Conservation (phyloP, 306 rosid species). For the Spatholobus suberectus region DNA sequence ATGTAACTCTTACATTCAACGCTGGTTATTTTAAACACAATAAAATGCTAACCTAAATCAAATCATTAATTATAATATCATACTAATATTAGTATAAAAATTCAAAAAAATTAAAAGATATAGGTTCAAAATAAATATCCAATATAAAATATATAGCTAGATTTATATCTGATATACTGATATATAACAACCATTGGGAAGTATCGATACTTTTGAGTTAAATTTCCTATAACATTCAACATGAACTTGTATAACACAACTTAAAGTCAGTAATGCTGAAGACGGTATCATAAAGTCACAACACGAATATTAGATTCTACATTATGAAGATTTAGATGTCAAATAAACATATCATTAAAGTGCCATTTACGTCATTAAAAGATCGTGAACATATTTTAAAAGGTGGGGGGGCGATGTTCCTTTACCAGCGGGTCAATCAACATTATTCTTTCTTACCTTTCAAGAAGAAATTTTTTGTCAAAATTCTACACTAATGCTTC, state of each 20-base stretch:
- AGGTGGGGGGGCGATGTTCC: neutral
- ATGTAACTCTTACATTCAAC: no score
- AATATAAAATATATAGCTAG: neutral
- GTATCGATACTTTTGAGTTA: no score
- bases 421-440: neutral
- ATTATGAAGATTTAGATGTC: neutral
- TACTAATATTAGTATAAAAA: no score
- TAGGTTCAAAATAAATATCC: neutral
- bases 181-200: no score
- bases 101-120: no score
- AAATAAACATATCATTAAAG: neutral
- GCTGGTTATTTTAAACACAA: no score
- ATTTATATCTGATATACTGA: neutral
- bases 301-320: neutral
- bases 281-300: neutral
- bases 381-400: neutral
- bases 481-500: neutral
- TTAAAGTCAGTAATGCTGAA: neutral
- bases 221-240: neutral
- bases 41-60: no score
- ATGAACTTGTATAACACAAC: neutral
- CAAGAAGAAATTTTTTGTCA: neutral
- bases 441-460: neutral
- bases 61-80: no score
- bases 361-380: neutral